These are phyloP conservation scores for Lipomyces yamadae DNA, from an alignment of 805 yeast genomes.

Conservation along the genomic window DNA sequence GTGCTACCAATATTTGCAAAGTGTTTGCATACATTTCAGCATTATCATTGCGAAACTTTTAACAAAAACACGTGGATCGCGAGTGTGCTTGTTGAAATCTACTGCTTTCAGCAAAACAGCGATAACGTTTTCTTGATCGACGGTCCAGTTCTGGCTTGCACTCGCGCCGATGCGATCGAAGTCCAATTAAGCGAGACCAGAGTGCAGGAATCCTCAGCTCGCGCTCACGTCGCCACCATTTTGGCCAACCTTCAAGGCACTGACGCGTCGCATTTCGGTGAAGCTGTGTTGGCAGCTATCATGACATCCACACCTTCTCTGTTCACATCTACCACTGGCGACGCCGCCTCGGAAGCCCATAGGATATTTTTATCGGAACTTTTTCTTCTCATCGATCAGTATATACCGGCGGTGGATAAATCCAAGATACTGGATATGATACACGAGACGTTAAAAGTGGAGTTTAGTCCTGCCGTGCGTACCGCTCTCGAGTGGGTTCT, in stretches of 20 bases:
- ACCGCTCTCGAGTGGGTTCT: constrained; percentile 80
- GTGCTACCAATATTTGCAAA: constrained; percentile 64
- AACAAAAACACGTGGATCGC: constrained; percentile 55
- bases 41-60: constrained; percentile 7
- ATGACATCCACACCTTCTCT: constrained; percentile 40
- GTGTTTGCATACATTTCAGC: constrained; percentile 46
- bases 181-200: not conserved
- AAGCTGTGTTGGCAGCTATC: not conserved
- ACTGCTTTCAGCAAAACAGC: constrained; percentile 58
- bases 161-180: not conserved
- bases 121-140: constrained; percentile 66
- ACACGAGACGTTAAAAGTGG: constrained; percentile 55
- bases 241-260: not conserved
- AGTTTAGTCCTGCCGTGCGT: constrained; percentile 79
- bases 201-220: not conserved
- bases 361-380: constrained; percentile 65
- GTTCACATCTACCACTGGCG: constrained; percentile 56
- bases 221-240: not conserved
- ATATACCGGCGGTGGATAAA: constrained; percentile 42
- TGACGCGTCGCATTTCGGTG: not conserved
- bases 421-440: constrained; percentile 41
- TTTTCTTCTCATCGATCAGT: constrained; percentile 50
- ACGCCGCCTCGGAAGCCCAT: constrained; percentile 68
- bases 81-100: constrained; percentile 53
- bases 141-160: constrained; percentile 48